Conservation (phyloP, 163 green algal species). For the Prototheca wickerhamii region DNA sequence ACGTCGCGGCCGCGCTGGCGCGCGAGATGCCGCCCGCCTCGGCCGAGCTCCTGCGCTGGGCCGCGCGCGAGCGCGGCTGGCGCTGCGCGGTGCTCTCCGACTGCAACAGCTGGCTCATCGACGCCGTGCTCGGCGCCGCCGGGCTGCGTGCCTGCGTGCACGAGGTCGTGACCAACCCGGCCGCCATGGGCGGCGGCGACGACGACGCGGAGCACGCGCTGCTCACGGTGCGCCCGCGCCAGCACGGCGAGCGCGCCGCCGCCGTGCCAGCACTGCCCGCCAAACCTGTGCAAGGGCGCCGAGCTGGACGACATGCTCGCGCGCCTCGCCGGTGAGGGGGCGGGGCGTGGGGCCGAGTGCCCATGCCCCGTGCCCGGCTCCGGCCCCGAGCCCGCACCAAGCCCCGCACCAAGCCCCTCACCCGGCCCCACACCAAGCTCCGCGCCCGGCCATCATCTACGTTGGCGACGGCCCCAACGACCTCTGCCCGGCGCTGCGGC, state of each 20-base stretch:
- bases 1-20: conserved; percentile 50
- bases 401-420: no score
- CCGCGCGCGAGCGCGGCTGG: conserved; percentile 14
- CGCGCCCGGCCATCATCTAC: conserved; percentile 51
- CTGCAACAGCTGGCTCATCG: conserved; percentile 75
- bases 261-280: conserved; percentile 61
- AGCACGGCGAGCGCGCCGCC: not conserved
- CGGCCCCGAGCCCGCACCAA: no score
- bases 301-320: conserved; percentile 52
- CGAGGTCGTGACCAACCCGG: conserved; percentile 66
- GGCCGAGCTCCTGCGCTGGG: conserved; percentile 22
- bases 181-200: conserved; percentile 41
- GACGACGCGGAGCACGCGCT: not conserved
- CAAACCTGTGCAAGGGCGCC: conserved; percentile 75
- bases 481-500: conserved; percentile 61
- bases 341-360: not conserved
- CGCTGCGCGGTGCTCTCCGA: conserved; percentile 59
- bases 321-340: no score
- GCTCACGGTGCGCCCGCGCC: not conserved
- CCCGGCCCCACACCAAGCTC: no score
- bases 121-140: conserved; percentile 56
- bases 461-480: conserved; percentile 72
- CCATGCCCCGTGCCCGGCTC: not conserved
- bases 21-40: conserved; percentile 42
- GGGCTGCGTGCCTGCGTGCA: conserved; percentile 28